Percentiles rank a stretch among this genome's conserved stretches.
Conservation (phyloP, 306 rosid genomes). For the Cajanus cajan region DNA sequence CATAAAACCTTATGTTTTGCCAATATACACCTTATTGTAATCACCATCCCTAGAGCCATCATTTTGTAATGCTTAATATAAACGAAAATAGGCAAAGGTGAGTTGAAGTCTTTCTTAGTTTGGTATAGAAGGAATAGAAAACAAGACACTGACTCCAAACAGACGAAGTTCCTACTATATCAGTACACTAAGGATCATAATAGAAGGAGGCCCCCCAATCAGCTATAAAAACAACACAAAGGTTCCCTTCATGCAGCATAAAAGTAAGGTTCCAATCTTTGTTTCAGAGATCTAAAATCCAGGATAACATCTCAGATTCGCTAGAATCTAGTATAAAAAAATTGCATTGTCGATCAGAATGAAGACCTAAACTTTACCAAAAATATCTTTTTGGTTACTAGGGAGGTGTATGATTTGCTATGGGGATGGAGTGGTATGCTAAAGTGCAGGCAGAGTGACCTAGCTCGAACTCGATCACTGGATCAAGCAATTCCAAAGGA, state of each 20-base stretch:
- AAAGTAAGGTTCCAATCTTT: neutral
- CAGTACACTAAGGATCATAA: neutral
- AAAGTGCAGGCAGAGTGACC: neutral
- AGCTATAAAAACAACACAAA: neutral
- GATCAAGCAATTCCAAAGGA: no score
- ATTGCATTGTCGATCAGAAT: neutral
- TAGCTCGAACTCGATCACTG: neutral
- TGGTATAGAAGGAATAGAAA: neutral
- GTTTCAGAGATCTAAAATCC: neutral
- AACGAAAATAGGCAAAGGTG: neutral
- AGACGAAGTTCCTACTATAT: neutral
- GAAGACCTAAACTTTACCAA: neutral
- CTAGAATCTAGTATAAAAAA: no score
- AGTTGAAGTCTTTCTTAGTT: neutral
- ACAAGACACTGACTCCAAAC: neutral
- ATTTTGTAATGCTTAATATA: neutral
- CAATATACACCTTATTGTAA: neutral
- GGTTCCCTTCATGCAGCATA: no score
- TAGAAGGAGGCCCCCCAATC: neutral
- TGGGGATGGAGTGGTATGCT: no score
- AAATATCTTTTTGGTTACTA: neutral
- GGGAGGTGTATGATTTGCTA: neutral
- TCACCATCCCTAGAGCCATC: neutral
- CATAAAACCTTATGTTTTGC: conserved; percentile 52
- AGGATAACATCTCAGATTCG: neutral